Base-by-base conservation (phyloP, 768 basidiomycete species). In the Kwoniella mangroviensis region DNA sequence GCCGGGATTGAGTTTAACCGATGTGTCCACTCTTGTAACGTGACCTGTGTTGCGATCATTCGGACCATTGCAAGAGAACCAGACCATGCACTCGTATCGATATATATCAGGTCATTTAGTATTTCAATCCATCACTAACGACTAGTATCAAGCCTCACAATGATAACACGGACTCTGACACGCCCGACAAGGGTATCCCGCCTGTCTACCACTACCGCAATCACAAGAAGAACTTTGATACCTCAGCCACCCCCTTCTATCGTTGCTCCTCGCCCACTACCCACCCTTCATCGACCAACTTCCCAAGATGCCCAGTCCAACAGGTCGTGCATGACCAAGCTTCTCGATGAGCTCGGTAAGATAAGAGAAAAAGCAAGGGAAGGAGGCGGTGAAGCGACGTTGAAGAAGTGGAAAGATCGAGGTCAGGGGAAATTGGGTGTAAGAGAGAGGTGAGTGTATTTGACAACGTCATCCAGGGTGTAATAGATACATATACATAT, bases 361-460 rank as follows among this genome's bases (percentile, higher is more conserved):
- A 52, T 80, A 7, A 58, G 75, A 13, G 12, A 28, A 7, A 73
- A 55, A 62, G 79, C 79, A 7, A 72, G 71, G 51, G 72, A 75
- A 65, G 79, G 79, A 17, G 79, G 79, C 10, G 79, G 79, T 22
- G 52, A 41, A 26, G 63, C 61, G 28, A 71, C 70, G 34, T 41
- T 76, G 43, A 75, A 75, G 52, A 65, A 66, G 42, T 81, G 80
- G 76, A 79, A 68, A 64, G 65, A 69, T 34, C 63, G 69, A 56
- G 78, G 80, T 3, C 73, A 72, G 24, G 75, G 67, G 17, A 79
- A 79, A 45, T 56, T 80, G 21, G 58, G 70, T 17, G 75, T 60
- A 22, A 63, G 79, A 42, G 79, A 80, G 63, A 57, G 79, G 77
- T 79, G 34, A 49, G 77, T 68, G 34, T 34, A 7, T 5, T 34